Conservation (phyloP, 306 rosid species). For the Delonix regia region DNA sequence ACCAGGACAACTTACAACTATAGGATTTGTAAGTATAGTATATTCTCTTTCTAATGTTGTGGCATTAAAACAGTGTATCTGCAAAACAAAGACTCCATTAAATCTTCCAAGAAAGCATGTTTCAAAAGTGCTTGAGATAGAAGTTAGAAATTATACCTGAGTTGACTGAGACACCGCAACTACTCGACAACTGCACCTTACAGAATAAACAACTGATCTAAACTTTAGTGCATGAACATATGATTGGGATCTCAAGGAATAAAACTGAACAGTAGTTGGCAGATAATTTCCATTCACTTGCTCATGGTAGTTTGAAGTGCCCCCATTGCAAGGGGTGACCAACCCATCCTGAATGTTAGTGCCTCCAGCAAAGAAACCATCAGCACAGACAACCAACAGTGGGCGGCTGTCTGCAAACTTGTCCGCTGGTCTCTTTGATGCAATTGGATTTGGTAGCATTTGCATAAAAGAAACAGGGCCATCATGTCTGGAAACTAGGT, state of each 20-base stretch:
- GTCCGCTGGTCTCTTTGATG: conserved; percentile 64
- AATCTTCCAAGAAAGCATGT: conserved; percentile 27
- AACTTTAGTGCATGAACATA: conserved; percentile 85
- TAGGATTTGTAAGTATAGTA: conserved; percentile 81
- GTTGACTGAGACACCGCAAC: conserved; percentile 80
- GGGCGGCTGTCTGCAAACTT: conserved; percentile 75
- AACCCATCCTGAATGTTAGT: conserved; percentile 56
- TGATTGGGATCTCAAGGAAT: conserved; percentile 84
- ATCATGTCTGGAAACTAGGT: conserved; percentile 77
- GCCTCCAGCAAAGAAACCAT: conserved; percentile 67
- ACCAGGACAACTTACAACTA: conserved; percentile 61
- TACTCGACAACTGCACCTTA: conserved; percentile 88
- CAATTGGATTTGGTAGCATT: conserved; percentile 81
- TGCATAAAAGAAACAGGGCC: conserved; percentile 91
- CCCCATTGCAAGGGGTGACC: conserved; percentile 49
- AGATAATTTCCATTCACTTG: conserved; percentile 57
- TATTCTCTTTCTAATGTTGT: conserved; percentile 78
- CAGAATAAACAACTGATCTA: conserved; percentile 81
- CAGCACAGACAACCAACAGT: conserved; percentile 73
- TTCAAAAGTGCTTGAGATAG: not conserved
- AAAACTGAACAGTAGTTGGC: conserved; percentile 82
- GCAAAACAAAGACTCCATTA: conserved; percentile 42
- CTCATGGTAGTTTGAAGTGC: conserved; percentile 60
- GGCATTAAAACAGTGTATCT: conserved; percentile 92
- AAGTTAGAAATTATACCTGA: conserved; percentile 62